Base-by-base conservation (phyloP, 1,139 yeast genomes). In the Taphrina sp. region DNA sequence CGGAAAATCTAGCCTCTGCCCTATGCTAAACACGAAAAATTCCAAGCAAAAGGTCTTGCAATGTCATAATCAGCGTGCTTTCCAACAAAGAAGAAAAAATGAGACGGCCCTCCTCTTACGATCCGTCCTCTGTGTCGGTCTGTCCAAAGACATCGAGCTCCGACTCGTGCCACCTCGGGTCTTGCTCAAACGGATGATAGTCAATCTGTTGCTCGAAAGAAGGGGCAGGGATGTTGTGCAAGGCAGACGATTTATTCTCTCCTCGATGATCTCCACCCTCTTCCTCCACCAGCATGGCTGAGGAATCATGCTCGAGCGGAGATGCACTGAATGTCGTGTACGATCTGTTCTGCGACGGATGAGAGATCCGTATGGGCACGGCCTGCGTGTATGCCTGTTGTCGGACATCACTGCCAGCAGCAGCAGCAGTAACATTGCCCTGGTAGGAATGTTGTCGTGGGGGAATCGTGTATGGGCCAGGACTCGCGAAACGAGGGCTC, bases 401-500 rank as follows among this genome's bases (percentile, higher is more conserved):
- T 7, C 31, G 31, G 10, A 26, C 31, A 7, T 26, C 31, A 12
- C 10, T 26, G 31, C 31, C 31, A 12, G 10, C 12, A 26, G n/a
- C n/a, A n/a, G n/a, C n/a, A n/a, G n/a, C n/a, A n/a, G n/a, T n/a
- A n/a, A n/a, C n/a, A n/a, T 28, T 28, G 31, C 31, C 31, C 12
- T 28, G 45, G 22, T 26, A 41, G 7, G 45, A 41, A 14, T 28
- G 29, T 14, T 23, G 45, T 7, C 45, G 45, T 14, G 35, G 29
- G 8, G 45, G 45, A 5, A 41, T 41, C 29, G 45, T 28, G 19
- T 41, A 41, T 14, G 45, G 47, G 8, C 29, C 38, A 10, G 47
- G 47, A 43, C 47, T 43, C 8, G 47, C 37, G 19, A n/a, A 23
- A 16, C 47, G 47, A 5, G 47, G 47, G 2, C 38, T 8, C 17